Base-by-base conservation (phyloP, 1,284 basidiomycete species). In the Neolentinus lepideus region DNA sequence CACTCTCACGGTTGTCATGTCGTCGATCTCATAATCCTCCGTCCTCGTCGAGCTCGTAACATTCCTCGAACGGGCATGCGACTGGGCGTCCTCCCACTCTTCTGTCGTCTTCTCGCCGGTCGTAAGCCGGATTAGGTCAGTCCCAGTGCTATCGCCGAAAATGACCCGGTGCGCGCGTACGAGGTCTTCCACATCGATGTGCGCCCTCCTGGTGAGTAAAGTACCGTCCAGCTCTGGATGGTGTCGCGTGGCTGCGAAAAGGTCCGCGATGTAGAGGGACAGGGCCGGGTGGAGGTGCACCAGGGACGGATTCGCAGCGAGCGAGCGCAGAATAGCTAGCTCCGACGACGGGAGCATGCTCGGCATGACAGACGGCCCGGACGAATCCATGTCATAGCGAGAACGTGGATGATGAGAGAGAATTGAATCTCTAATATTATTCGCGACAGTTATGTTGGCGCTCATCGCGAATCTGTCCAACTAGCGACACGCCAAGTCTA, bases 391-490 rank as follows among this genome's bases (percentile, higher is more conserved):
- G 57, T 38, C n/a, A 53, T 53, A 35, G 51, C 52, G 21, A 24
- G 50, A 67, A 64, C 60, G 70, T 63, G 65, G 64, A 64, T 59
- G 62, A 60, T 45, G 68, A 61, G 70, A 66, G 67, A 62, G 69
- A 66, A 65, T 58, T 31, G 58, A 51, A 53, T 56, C 74, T 59
- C 69, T 70, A 22, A 59, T 71, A 61, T 63, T 64, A 31, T 73
- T 64, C 22, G 74, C 68, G 38, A 82, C 64, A 45, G 72, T 71
- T 53, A 90, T 68, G 43, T 79, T 80, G 3, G 78, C 78, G 61
- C 86, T 90, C 77, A 92, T 83, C 2, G 87, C 75, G 66, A 92
- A 92, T 59, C 79, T 81, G 65, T 92, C 88, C 22, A 92, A 72
- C 88, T 91, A 64, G 56, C 46, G 22, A 51, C 16, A 35, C 43